Evolutionary conservation across 2,329 filamentous ascomycete species (phyloP).

Genomic region (Incumbomyces delicatus): DNA sequence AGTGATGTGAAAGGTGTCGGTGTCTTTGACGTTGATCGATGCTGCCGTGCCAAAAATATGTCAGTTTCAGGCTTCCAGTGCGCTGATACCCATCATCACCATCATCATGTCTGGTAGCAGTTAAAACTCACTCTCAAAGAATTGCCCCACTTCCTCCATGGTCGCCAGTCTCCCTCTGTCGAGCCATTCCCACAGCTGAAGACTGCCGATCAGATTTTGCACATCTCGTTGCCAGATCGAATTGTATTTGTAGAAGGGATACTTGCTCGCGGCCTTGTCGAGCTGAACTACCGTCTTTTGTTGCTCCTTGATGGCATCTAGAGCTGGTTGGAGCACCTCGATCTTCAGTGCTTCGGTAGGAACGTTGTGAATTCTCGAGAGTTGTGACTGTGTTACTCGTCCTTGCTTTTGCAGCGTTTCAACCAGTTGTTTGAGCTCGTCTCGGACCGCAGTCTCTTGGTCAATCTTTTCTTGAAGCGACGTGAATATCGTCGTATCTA

Average conservation of each 20-base stretch:
- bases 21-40: conserved; percentile 72
- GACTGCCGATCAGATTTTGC: conserved; percentile 77
- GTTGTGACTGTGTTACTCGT: conserved; percentile 66
- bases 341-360: conserved; percentile 55
- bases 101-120: no score
- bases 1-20: conserved; percentile 85
- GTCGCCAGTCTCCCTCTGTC: conserved; percentile 63
- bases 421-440: conserved; percentile 72
- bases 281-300: conserved; percentile 62
- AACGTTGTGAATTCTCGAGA: conserved; percentile 85
- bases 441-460: conserved; percentile 70
- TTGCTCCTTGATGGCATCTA: conserved; percentile 61
- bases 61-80: no score
- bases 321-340: conserved; percentile 58
- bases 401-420: conserved; percentile 73
- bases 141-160: conserved; percentile 74
- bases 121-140: conserved; percentile 55
- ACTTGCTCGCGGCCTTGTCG: conserved; percentile 62
- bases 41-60: conserved; percentile 41
- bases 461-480: conserved; percentile 83
- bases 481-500: conserved; percentile 77
- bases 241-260: conserved; percentile 99
- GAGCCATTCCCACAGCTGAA: conserved; percentile 46
- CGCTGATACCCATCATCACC: no score
- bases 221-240: conserved; percentile 72